Base-by-base conservation (phyloP, 441 rosid genomes). In the Kokia cookei region DNA sequence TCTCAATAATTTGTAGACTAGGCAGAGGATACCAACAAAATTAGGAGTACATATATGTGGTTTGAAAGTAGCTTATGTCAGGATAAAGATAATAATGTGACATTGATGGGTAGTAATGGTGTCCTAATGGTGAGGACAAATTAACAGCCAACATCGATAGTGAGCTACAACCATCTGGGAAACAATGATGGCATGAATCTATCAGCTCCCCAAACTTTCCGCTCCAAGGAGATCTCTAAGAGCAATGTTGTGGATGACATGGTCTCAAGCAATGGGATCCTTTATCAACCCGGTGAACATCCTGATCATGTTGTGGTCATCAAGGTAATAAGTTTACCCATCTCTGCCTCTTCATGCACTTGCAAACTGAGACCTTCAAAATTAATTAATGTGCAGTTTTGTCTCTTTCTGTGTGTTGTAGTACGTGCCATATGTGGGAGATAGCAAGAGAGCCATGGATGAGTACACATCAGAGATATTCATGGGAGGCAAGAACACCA, bases 161-260 rank as follows among this genome's bases (percentile, higher is more conserved):
- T 93, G 77, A 95, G 99, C 83, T 95, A 95, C 88, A 95, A 95
- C 79, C 99, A 95, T 76, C 76, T 95, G 19, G 98, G 99, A n/a
- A 95, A 95, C 87, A 95, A 95, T 15, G 99, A 93, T 4, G 98
- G 99, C 24, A 91, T 95, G 99, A 95, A 95, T 77, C 92, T 95
- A 19, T 95, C 99, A 6, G 99, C 99, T 17, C 98, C 97, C 0
- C 98, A 94, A 77, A 94, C 98, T 37, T 94, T 93, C 84, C 86
- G 98, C 1, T 94, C 99, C 57, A 94, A 94, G 79, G 99, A 94
- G 84, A 94, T 94, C 73, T 94, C 99, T 3, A 94, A 94, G 81
- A 93, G 98, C 78, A 94, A 93, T 62, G 99, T 94, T 5, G 99
- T 94, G 3, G 99, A 94, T 43, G 98, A 94, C 84, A 93, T 94